A percentile compares a stretch with the other conserved stretches of the same genome.
Conservation (phyloP, 371 early-diverging fungal genomes). For the Syncephalastrum racemosum region DNA sequence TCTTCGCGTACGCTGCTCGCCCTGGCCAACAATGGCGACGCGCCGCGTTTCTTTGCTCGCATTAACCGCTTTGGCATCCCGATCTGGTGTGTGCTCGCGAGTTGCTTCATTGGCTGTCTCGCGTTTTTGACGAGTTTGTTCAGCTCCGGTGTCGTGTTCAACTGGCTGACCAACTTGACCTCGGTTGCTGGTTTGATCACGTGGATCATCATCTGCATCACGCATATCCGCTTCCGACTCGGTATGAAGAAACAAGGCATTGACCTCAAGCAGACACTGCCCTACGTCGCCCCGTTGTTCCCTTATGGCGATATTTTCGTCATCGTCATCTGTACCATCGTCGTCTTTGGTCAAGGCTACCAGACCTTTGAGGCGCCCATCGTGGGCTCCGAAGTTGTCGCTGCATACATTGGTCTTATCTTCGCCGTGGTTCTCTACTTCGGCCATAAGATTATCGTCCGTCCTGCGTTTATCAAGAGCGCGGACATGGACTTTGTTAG, state of each 20-base stretch:
- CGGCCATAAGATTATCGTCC: conserved; percentile 50
- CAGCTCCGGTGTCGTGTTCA: conserved; percentile 70
- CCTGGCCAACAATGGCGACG: conserved; percentile 68
- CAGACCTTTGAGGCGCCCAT: conserved; percentile 50
- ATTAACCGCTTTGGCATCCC: conserved; percentile 69
- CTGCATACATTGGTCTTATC: conserved; percentile 56
- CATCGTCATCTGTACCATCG: conserved; percentile 57
- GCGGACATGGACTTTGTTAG: conserved; percentile 52
- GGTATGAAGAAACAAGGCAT: conserved; percentile 75
- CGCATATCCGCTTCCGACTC: conserved; percentile 84
- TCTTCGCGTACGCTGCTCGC: conserved; percentile 72
- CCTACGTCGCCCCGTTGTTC: conserved; percentile 72
- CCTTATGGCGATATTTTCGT: conserved; percentile 74
- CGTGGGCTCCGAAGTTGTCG: conserved; percentile 35
- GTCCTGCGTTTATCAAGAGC: conserved; percentile 36
- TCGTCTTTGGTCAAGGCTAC: conserved; percentile 75
- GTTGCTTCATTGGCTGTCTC: conserved; percentile 60
- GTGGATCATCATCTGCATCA: conserved; percentile 79
- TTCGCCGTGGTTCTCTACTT: conserved; percentile 54
- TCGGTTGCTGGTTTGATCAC: conserved; percentile 80
- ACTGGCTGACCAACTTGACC: conserved; percentile 70
- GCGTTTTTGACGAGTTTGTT: conserved; percentile 57
- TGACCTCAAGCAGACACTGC: conserved; percentile 54
- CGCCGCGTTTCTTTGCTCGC: conserved; percentile 61
- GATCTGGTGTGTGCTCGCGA: conserved; percentile 55